Evolutionary conservation across 495 filamentous ascomycete species (phyloP).

Genomic region (Penicillium soppii): DNA sequence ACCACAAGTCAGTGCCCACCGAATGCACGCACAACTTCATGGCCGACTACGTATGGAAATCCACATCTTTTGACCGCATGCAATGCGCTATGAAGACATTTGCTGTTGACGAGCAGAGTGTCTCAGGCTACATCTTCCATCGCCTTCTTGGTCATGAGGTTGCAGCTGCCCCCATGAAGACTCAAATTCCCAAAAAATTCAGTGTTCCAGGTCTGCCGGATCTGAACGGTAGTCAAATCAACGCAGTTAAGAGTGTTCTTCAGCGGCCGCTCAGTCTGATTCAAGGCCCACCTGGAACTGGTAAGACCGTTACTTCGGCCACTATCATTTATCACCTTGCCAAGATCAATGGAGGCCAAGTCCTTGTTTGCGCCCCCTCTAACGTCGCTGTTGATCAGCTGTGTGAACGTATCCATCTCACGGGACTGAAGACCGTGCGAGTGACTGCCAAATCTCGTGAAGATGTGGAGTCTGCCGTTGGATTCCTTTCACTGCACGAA

Average conservation of each 20-base stretch:
- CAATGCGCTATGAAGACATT: slow-evolving; percentile 99
- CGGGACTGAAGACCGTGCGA: slow-evolving; percentile 94
- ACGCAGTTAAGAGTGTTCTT: slow-evolving; percentile 92
- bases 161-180: slow-evolving; percentile 94
- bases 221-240: slow-evolving; percentile 93
- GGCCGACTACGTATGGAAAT: slow-evolving; percentile 99
- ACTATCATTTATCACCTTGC: slow-evolving; percentile 98
- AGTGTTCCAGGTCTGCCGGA: slow-evolving; percentile 94
- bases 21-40: slow-evolving; percentile 98
- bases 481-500: slow-evolving; percentile 91
- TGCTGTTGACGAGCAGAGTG: slow-evolving; percentile 95
- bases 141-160: slow-evolving; percentile 96
- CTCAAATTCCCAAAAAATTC: slow-evolving; percentile 93
- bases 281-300: slow-evolving; percentile 94
- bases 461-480: slow-evolving; percentile 95
- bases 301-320: slow-evolving; percentile 98
- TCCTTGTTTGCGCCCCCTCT: slow-evolving; percentile 94
- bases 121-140: slow-evolving; percentile 99
- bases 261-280: slow-evolving; percentile 93
- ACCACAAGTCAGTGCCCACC: slow-evolving; percentile 92
- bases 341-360: slow-evolving; percentile 92
- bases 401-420: slow-evolving; percentile 94
- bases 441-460: slow-evolving; percentile 97
- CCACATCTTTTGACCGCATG: slow-evolving; percentile 98
- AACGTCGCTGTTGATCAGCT: slow-evolving; percentile 99